These are phyloP conservation scores for Penicillium paradoxum DNA, from an alignment of 495 filamentous ascomycete genomes.

Conservation along the genomic window DNA sequence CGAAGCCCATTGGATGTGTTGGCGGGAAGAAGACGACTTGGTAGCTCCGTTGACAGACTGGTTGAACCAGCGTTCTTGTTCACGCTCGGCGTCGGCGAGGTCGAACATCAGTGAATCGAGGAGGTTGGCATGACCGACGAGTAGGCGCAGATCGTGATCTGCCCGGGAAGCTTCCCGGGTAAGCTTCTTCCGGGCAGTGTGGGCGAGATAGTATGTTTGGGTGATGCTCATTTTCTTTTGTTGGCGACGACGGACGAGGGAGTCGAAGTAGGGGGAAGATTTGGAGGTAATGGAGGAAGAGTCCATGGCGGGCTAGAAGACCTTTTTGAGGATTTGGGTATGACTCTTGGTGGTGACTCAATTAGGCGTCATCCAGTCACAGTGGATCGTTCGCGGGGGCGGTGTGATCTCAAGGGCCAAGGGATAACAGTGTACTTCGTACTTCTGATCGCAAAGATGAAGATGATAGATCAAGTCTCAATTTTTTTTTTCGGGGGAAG, in stretches of 20 bases:
- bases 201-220: slow-evolving; percentile 95
- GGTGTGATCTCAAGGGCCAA: slow-evolving; percentile 1
- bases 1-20: slow-evolving; percentile 87
- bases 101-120: slow-evolving; percentile 95
- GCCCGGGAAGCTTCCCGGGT: slow-evolving; percentile 78
- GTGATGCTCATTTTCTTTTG: slow-evolving; percentile 91
- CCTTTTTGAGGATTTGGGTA: slow-evolving; percentile 5
- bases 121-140: slow-evolving; percentile 97
- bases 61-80: slow-evolving; percentile 98
- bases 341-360: slow-evolving; percentile 12
- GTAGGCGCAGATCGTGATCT: slow-evolving; percentile 89
- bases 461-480: background rate
- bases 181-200: slow-evolving; percentile 94
- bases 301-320: slow-evolving; percentile 15
- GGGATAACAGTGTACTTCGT: background rate
- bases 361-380: slow-evolving; percentile 10
- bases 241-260: slow-evolving; percentile 37
- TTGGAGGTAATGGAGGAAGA: slow-evolving; percentile 17
- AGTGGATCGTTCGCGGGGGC: slow-evolving; percentile 2
- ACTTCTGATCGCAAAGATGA: background rate
- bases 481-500: background rate
- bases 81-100: slow-evolving; percentile 86
- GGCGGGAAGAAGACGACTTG: slow-evolving; percentile 48
- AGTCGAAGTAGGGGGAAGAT: slow-evolving; percentile 30
- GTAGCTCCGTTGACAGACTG: slow-evolving; percentile 76